Conservation (phyloP, 352 stramenopile species). For the Phytopythium helicoides region DNA sequence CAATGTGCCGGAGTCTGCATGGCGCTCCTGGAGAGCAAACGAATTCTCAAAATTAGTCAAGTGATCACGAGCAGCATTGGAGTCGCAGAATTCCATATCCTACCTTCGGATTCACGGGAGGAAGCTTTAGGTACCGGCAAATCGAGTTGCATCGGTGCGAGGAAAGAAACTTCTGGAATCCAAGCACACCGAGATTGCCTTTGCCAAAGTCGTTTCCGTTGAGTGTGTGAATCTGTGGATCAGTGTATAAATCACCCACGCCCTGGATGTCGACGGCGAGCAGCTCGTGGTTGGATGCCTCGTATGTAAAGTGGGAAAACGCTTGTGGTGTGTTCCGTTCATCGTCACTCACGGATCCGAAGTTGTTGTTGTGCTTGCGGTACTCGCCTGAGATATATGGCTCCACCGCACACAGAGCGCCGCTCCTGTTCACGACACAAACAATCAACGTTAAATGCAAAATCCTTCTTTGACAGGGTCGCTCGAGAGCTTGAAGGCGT, state of each 20-base stretch:
- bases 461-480: neutral
- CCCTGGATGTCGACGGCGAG: conserved; percentile 95
- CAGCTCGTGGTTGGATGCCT: conserved; percentile 89
- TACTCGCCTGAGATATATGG: conserved; percentile 83
- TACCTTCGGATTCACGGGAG: conserved; percentile 73
- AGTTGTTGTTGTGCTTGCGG: conserved; percentile 90
- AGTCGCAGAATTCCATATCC: neutral
- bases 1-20: conserved; percentile 71
- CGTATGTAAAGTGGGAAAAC: conserved; percentile 95
- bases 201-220: conserved; percentile 88
- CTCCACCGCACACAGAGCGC: conserved; percentile 73
- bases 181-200: conserved; percentile 77
- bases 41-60: too few species aligned
- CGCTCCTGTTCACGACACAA: conserved; percentile 23
- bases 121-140: conserved; percentile 83
- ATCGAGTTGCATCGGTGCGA: conserved; percentile 89
- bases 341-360: conserved; percentile 81
- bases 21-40: conserved; percentile 31
- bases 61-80: too few species aligned
- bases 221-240: conserved; percentile 91
- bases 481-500: neutral
- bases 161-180: conserved; percentile 87
- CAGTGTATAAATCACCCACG: conserved; percentile 95
- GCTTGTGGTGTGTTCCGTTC: conserved; percentile 86
- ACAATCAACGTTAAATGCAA: too few species aligned